phyloP scores from a whole-genome alignment of 2,329 filamentous ascomycete genomes.

The Colletotrichum sp. region DNA sequence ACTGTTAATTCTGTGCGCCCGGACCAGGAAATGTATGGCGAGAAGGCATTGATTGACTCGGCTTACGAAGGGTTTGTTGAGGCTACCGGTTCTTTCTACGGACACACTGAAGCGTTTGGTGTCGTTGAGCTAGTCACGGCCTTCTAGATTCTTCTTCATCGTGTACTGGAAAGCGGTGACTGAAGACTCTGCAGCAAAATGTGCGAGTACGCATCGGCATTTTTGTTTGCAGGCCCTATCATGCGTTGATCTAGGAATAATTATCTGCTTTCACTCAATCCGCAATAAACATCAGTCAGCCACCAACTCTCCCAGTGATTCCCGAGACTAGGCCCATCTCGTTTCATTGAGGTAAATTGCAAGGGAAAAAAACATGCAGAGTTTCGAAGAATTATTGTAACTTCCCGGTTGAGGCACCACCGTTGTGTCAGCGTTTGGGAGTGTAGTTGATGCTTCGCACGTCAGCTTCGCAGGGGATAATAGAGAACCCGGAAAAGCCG shows the following conservation, averaged over 20 bases:
- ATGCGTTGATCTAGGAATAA: accelerated
- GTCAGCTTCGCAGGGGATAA: not conserved
- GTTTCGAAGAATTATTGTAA: accelerated
- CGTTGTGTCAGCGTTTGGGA: no score
- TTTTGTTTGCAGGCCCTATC: not conserved
- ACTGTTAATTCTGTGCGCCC: not conserved
- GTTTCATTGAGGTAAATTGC: accelerated
- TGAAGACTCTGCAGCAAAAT: not conserved
- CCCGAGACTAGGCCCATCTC: accelerated
- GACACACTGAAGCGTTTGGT: not conserved
- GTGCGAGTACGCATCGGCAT: not conserved
- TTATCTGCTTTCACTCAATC: not conserved
- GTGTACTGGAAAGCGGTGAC: not conserved
- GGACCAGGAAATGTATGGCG: not conserved
- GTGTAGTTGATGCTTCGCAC: no score
- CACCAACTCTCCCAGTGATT: not conserved
- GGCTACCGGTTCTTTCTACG: not conserved
- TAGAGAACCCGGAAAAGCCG: not conserved
- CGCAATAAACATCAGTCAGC: not conserved
- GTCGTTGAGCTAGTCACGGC: not conserved
- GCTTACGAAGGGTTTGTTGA: not conserved
- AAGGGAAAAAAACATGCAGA: no score
- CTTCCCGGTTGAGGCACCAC: not conserved
- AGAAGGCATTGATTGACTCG: not conserved
- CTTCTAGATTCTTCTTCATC: not conserved